Evolutionary conservation across 768 basidiomycete species (phyloP).

Genomic region (Cubamyces sp.): DNA sequence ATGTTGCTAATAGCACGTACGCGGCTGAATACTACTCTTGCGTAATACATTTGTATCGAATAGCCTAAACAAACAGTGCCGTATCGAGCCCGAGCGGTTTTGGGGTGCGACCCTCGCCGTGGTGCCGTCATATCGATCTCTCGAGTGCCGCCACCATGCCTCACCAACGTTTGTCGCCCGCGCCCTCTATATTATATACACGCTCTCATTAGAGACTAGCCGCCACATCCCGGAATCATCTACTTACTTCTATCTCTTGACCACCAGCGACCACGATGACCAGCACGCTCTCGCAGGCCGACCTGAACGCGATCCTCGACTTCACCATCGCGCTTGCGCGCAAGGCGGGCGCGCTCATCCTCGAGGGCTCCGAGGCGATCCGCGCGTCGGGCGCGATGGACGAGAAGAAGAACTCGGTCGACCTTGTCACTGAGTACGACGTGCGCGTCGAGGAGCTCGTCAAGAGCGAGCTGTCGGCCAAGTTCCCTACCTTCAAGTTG

Average conservation of each 20-base stretch:
- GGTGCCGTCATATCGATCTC: slow-evolving; percentile 15
- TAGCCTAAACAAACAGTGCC: neutral
- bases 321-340: slow-evolving; percentile 77
- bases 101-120: slow-evolving; percentile 13
- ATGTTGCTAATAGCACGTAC: neutral
- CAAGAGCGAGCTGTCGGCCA: slow-evolving; percentile 60
- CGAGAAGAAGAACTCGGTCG: slow-evolving; percentile 94
- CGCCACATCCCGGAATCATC: neutral
- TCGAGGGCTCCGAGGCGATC: slow-evolving; percentile 78
- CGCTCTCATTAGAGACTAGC: neutral
- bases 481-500: slow-evolving; percentile 84
- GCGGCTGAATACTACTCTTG: neutral
- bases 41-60: neutral
- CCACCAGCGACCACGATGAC: slow-evolving; percentile 35
- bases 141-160: slow-evolving; percentile 4
- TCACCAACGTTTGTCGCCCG: slow-evolving; percentile 13
- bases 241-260: neutral
- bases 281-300: slow-evolving; percentile 38
- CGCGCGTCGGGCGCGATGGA: slow-evolving; percentile 56
- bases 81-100: neutral
- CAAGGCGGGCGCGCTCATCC: slow-evolving; percentile 74
- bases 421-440: slow-evolving; percentile 95
- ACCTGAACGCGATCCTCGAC: slow-evolving; percentile 63
- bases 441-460: slow-evolving; percentile 89
- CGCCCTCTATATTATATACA: neutral